Percentiles rank a stretch among this genome's conserved stretches.
phyloP scores from a whole-genome alignment of 768 basidiomycete genomes.

The Kwoniella botswanensis region DNA sequence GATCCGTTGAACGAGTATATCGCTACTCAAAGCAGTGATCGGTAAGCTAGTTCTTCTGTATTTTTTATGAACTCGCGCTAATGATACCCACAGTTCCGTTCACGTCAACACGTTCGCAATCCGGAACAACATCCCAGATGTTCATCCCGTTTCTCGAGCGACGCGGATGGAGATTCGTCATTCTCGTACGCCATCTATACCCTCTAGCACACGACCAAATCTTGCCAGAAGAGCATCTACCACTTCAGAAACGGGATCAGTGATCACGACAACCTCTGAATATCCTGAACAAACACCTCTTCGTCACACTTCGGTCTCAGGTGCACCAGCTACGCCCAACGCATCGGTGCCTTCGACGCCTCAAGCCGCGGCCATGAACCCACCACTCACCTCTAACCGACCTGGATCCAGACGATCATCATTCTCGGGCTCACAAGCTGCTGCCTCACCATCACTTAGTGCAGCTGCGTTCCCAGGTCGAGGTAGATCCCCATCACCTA shows the following conservation, averaged over 20 bases:
- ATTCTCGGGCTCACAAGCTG: conserved; percentile 54
- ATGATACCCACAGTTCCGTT: conserved; percentile 66
- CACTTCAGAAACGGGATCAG: conserved; percentile 75
- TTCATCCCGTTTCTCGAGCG: conserved; percentile 89
- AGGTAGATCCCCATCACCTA: conserved; percentile 54
- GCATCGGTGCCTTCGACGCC: conserved; percentile 54
- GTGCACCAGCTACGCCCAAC: conserved; percentile 55
- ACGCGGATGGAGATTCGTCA: conserved; percentile 62
- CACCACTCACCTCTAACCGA: conserved; percentile 47
- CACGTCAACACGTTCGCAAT: conserved; percentile 85
- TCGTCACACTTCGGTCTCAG: conserved; percentile 43
- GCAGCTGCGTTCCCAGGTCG: conserved; percentile 42
- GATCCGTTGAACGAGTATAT: conserved; percentile 97
- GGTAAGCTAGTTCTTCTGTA: conserved; percentile 58
- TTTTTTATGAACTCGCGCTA: not conserved
- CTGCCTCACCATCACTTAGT: conserved; percentile 44
- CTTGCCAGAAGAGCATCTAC: conserved; percentile 74
- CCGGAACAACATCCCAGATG: conserved; percentile 81
- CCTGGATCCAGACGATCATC: conserved; percentile 54
- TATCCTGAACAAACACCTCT: conserved; percentile 61
- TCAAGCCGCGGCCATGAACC: conserved; percentile 48
- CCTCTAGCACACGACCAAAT: conserved; percentile 55
- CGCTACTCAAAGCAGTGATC: conserved; percentile 94
- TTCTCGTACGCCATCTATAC: conserved; percentile 57
- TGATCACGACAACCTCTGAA: conserved; percentile 65